Conservation (phyloP, 2,329 filamentous ascomycete species). For the Sordariomycetes sp. region DNA sequence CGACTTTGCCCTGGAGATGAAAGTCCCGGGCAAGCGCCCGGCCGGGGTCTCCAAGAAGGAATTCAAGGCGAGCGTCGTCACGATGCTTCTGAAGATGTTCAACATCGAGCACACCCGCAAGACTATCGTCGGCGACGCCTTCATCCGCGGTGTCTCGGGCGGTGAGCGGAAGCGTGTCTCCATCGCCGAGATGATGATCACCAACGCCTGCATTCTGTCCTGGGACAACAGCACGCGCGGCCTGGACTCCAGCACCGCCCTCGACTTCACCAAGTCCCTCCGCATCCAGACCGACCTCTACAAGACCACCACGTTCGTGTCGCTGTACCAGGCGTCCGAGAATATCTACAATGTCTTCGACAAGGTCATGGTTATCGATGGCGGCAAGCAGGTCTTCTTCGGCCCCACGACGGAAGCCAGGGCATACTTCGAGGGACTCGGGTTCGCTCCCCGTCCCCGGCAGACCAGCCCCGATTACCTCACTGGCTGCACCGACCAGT, state of each 20-base stretch:
- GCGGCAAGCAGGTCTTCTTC: constrained; percentile 66
- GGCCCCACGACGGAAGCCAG: constrained; percentile 58
- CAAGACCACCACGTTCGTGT: constrained; percentile 75
- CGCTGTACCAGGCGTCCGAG: constrained; percentile 76
- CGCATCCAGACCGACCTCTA: constrained; percentile 77
- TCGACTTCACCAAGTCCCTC: constrained; percentile 58
- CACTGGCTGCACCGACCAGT: constrained; percentile 75
- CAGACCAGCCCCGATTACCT: constrained; percentile 77
- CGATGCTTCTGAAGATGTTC: constrained; percentile 78
- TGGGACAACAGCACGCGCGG: constrained; percentile 70
- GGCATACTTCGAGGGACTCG: constrained; percentile 65
- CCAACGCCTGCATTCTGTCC: constrained; percentile 57
- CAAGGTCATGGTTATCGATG: constrained; percentile 74
- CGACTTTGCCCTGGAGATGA: constrained; percentile 74
- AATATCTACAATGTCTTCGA: constrained; percentile 73
- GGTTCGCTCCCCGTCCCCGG: constrained; percentile 62
- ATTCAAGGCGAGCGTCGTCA: constrained; percentile 68
- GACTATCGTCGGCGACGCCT: constrained; percentile 75
- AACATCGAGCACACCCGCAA: constrained; percentile 82
- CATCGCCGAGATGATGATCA: constrained; percentile 76
- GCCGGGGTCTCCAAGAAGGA: constrained; percentile 60
- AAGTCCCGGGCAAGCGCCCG: constrained; percentile 72
- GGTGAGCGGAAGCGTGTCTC: constrained; percentile 72
- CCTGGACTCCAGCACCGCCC: constrained; percentile 56
- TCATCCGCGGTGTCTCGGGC: constrained; percentile 70